Conservation (phyloP, 1,284 basidiomycete species). For the Erythrobasidium hasegawianum region DNA sequence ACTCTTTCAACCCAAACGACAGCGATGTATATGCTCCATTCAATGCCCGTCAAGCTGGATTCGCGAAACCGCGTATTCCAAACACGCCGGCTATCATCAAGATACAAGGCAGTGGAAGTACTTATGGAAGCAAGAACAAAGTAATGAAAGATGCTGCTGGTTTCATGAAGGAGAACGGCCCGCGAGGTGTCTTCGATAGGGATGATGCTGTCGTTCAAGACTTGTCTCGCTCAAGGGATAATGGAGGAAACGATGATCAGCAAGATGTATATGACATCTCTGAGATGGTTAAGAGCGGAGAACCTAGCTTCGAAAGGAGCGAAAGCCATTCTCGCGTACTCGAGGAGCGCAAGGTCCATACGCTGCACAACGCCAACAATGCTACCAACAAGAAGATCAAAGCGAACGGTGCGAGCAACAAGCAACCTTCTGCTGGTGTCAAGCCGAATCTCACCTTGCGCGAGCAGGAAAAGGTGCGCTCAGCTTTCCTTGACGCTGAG, state of each 20-base stretch:
- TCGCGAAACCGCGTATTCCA: constrained; percentile 3
- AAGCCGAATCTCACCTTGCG: constrained; percentile 65
- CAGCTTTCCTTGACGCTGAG: background rate
- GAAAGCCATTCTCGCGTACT: constrained; percentile 8
- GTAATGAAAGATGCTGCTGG: constrained; percentile 29
- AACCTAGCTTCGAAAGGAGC: constrained; percentile 31
- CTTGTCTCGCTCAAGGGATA: background rate
- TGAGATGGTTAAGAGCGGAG: constrained; percentile 4
- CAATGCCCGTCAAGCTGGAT: background rate
- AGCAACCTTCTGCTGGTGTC: background rate
- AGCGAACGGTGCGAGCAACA: background rate
- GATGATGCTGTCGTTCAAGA: constrained; percentile 13
- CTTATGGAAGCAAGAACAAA: background rate
- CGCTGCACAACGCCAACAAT: background rate
- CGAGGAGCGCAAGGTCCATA: background rate
- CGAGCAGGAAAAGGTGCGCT: constrained; percentile 85
- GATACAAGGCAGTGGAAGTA: constrained; percentile 6
- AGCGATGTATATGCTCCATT: background rate
- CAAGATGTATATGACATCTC: background rate
- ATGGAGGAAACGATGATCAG: background rate
- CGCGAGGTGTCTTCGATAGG: constrained; percentile 24
- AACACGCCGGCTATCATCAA: constrained; percentile 28
- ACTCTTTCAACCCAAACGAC: constrained; percentile 25
- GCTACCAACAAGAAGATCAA: background rate
- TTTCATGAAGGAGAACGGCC: constrained; percentile 12